Base-by-base conservation (phyloP, 108 stramenopile species). In the Cyclotella kingstonii region DNA sequence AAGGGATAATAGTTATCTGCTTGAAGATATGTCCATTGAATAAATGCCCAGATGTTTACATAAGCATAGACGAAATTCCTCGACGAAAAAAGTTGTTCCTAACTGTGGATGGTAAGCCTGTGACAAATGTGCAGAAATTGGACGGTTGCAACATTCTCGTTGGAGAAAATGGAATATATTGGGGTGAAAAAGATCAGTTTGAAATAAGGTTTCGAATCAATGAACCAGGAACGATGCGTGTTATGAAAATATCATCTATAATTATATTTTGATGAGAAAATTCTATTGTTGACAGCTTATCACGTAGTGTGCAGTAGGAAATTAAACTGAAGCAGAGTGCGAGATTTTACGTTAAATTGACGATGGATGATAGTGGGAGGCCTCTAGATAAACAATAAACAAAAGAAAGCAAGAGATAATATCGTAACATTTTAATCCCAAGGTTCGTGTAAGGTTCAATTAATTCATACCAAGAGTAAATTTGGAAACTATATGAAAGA, bases 11-110 rank as follows among this genome's bases (percentile, higher is more conserved):
- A 22, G 44, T 75, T 17, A 28, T 75, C 4, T 75, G 73, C 28
- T 45, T 75, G 17, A 67, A 63, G 28, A 46, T 75, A 18, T 75
- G 73, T 21, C 73, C 73, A 21, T n/a, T 67, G 19, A 64, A 69
- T 29, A 47, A 68, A 48, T 76, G 68, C 35, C 52, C 68, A 1
- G 74, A 69, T 63, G 61, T 53, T 11, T 57, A 57, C 38, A 46
- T 76, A 8, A 72, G 42, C 38, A 65, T 72, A 27, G 56, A 66
- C 18, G 52, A 64, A 64, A 31, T 64, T 30, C 53, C 30, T 23
- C 40, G 42, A 43, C 18, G 40, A 10, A 48, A 38, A 3, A 69
- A 60, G 31, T 48, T 69, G n/a, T 69, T 69, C 30, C 57, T 77
- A 33, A 70, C 31, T 5, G 63, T 77, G 21, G 69, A 77, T 41